Base-by-base conservation (phyloP, 768 basidiomycete genomes). In the Tylopilus plumbeoviolaceoides region DNA sequence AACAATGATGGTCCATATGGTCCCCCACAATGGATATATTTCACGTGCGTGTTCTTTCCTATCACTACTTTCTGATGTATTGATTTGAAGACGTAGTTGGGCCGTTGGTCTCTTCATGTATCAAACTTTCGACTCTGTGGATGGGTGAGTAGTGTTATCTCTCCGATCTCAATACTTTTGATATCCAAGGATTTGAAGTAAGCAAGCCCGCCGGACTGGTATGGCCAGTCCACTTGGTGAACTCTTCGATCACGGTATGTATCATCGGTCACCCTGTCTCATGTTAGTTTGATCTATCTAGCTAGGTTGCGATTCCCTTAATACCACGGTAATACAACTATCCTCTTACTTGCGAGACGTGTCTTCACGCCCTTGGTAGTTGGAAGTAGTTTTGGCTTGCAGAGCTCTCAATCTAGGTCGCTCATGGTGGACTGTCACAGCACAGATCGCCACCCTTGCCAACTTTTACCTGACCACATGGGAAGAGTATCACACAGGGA, bases 181-280 rank as follows among this genome's bases (percentile, higher is more conserved):
- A 62, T 12, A 1, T 47, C 9, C 25, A 18, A 2, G 3, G 6
- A 27, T 21, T 41, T 44, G 3, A 58, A 92, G 95, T 15, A 98
- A 98, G 69, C 97, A 99, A 71, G 97, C 97, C 20, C 76, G 97
- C 56, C 74, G 95, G 47, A 95, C 94, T 1, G 93, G 93, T 1
- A 98, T 97, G 91, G 89, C 93, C n/a, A 91, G 97, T 5, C 95
- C 95, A 23, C 73, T 98, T 30, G 97, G 97, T 17, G 91, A 99
- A 69, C 87, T 98, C 85, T 99, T 99, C 68, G 97, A 99, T 66
- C 97, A 98, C 70, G 95, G 94, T 87, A 60, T 45, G 76, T 61
- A 17, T 27, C 33, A 10, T 28, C 17, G 3, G 47, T 39, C 23
- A 12, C 12, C 23, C 5, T 30, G 8, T n/a, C 10, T 46, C 15